A percentile compares a stretch with the other conserved stretches of the same genome.
These are phyloP conservation scores for Boeremia lycopersici DNA, from an alignment of 2,329 filamentous ascomycete genomes.

Conservation along the genomic window DNA sequence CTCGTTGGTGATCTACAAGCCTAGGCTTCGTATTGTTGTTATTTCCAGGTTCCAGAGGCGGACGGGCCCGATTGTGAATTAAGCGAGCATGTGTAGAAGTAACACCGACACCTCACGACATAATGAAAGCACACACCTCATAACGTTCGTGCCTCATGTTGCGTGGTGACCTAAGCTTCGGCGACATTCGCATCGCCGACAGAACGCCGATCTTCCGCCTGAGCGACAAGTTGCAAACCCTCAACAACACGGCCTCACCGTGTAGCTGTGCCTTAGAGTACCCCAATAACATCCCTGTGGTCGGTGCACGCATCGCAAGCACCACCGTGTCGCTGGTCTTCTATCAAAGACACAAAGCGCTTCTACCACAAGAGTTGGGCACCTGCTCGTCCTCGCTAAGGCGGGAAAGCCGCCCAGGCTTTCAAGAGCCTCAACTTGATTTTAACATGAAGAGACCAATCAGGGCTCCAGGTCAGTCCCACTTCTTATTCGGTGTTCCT, in stretches of 20 bases:
- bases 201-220: conserved; percentile 11
- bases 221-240: neutral
- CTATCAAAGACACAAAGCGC: neutral
- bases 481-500: conserved; percentile 11
- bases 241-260: neutral
- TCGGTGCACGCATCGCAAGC: neutral
- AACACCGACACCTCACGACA: conserved; percentile 7
- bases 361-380: neutral
- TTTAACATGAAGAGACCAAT: neutral
- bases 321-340: neutral
- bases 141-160: neutral
- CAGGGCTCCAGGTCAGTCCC: neutral
- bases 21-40: neutral
- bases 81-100: neutral
- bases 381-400: neutral
- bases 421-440: conserved; percentile 10
- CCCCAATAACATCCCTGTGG: no score
- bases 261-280: neutral
- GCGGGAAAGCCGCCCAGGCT: neutral
- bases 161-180: conserved; percentile 1
- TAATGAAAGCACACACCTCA: neutral
- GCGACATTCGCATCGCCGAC: conserved; percentile 9
- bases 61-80: neutral
- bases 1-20: neutral
- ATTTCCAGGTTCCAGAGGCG: neutral